Conservation (phyloP, 441 rosid species). For the Hura crepitans region DNA sequence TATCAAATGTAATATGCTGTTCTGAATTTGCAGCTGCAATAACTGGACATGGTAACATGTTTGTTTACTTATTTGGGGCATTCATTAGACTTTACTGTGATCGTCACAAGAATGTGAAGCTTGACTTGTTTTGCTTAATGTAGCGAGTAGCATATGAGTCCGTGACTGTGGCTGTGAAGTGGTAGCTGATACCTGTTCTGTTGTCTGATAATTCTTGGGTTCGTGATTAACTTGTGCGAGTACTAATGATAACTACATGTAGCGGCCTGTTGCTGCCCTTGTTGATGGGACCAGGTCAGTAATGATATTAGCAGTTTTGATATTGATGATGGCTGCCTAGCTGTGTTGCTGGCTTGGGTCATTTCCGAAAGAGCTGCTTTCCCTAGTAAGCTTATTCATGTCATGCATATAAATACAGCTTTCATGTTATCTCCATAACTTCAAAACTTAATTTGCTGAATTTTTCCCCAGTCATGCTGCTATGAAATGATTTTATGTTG, state of each 20-base stretch:
- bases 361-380: constrained; percentile 18
- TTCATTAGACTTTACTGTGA: constrained; percentile 21
- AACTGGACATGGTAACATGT: constrained; percentile 35
- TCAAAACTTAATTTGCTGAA: not conserved
- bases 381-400: constrained; percentile 19
- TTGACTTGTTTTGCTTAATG: constrained; percentile 42
- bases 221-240: constrained; percentile 29
- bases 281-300: constrained; percentile 27
- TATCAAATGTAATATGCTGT: constrained; percentile 30
- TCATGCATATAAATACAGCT: constrained; percentile 7
- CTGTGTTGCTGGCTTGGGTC: constrained; percentile 28
- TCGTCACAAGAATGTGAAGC: constrained; percentile 21
- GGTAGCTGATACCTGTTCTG: constrained; percentile 40
- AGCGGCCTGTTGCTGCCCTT: constrained; percentile 41
- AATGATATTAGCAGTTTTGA: constrained; percentile 21
- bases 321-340: constrained; percentile 25
- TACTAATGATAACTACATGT: constrained; percentile 30
- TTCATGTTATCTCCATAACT: not conserved
- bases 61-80: constrained; percentile 34
- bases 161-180: constrained; percentile 54
- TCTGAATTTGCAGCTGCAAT: constrained; percentile 33
- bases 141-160: constrained; percentile 41
- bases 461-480: not conserved
- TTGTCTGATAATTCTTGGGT: constrained; percentile 36
- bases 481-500: not conserved